A percentile compares a stretch with the other conserved stretches of the same genome.
phyloP scores from a whole-genome alignment of 2,329 filamentous ascomycete species.

The Canariomyces notabilis region DNA sequence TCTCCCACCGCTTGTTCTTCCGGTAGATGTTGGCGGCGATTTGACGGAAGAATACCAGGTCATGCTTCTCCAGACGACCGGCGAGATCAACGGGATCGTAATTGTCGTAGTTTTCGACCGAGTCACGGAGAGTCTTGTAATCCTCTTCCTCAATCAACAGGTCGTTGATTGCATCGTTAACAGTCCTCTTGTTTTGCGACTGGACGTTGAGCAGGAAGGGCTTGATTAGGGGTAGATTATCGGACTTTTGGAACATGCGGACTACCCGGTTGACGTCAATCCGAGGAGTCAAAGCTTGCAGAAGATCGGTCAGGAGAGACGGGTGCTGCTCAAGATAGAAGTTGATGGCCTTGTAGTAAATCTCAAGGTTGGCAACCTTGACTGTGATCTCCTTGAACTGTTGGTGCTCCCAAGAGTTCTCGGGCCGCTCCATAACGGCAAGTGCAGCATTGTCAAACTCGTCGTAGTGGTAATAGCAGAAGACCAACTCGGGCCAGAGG shows the following conservation, averaged over 20 bases:
- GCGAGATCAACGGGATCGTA: slow-evolving; percentile 94
- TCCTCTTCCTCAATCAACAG: slow-evolving; percentile 97
- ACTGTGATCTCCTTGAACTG: slow-evolving; percentile 98
- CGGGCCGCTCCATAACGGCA: slow-evolving; percentile 94
- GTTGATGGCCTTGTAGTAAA: slow-evolving; percentile 95
- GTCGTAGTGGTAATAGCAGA: slow-evolving; percentile 97
- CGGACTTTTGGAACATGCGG: slow-evolving; percentile 96
- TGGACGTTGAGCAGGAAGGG: slow-evolving; percentile 97
- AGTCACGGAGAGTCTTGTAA: slow-evolving; percentile 96
- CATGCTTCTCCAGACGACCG: slow-evolving; percentile 90
- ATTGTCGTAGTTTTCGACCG: slow-evolving; percentile 98
- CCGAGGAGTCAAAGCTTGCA: slow-evolving; percentile 84
- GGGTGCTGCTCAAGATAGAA: slow-evolving; percentile 98
- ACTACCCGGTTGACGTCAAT: slow-evolving; percentile 99
- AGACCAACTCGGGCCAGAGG: slow-evolving; percentile 95
- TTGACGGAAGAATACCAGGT: slow-evolving; percentile 98
- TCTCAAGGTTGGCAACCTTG: slow-evolving; percentile 97
- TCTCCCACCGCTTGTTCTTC: slow-evolving; percentile 99
- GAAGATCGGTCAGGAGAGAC: slow-evolving; percentile 87
- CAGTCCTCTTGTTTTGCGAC: slow-evolving; percentile 92
- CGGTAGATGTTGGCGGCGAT: slow-evolving; percentile 98
- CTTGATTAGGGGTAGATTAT: slow-evolving; percentile 97
- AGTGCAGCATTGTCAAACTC: slow-evolving; percentile 97
- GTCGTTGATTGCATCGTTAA: slow-evolving; percentile 98
- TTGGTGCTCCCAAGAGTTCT: slow-evolving; percentile 98